Evolutionary conservation across 2,329 filamentous ascomycete genomes (phyloP).

Genomic region (Cladophialophora immunda): DNA sequence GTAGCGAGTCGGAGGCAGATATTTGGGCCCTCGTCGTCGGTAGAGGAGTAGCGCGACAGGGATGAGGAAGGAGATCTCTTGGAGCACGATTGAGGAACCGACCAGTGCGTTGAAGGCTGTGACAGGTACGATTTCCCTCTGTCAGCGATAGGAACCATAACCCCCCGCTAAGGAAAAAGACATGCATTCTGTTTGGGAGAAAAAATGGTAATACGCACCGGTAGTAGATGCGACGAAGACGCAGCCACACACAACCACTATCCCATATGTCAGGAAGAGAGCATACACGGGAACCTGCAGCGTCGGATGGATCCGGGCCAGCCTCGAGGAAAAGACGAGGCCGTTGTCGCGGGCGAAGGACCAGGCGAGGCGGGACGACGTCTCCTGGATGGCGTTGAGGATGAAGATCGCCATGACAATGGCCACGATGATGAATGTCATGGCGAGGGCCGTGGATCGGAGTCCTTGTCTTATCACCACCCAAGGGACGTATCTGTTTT

Average conservation of each 20-base stretch:
- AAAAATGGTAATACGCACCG: slow-evolving; percentile 46
- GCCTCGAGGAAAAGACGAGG: slow-evolving; percentile 43
- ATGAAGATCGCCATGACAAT: slow-evolving; percentile 64
- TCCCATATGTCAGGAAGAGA: slow-evolving; percentile 34
- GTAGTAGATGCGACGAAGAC: slow-evolving; percentile 35
- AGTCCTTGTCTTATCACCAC: slow-evolving; percentile 17
- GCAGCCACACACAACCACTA: slow-evolving; percentile 42
- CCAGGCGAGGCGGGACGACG: slow-evolving; percentile 60
- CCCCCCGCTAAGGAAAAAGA: slow-evolving; percentile 57
- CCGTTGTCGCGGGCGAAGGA: slow-evolving; percentile 56
- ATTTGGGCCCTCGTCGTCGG: slow-evolving; percentile 10
- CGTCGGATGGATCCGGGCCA: slow-evolving; percentile 33
- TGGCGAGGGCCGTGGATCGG: slow-evolving; percentile 28
- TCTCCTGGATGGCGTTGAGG: slow-evolving; percentile 65
- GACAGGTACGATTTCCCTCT: slow-evolving; percentile 52
- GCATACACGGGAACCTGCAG: slow-evolving; percentile 42
- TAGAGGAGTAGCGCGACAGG: slow-evolving; percentile 25
- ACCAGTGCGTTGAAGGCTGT: slow-evolving; percentile 64
- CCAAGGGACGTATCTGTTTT: slow-evolving; percentile 23
- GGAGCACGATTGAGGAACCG: slow-evolving; percentile 66
- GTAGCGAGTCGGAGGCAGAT: slow-evolving; percentile 17
- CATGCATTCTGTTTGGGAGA: slow-evolving; percentile 44
- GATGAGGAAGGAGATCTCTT: slow-evolving; percentile 61
- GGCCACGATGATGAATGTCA: slow-evolving; percentile 50
- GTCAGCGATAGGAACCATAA: too few species aligned